Percentiles rank a stretch among this genome's conserved stretches.
Conservation (phyloP, 345 rosid species). For the Gossypium arboreum region DNA sequence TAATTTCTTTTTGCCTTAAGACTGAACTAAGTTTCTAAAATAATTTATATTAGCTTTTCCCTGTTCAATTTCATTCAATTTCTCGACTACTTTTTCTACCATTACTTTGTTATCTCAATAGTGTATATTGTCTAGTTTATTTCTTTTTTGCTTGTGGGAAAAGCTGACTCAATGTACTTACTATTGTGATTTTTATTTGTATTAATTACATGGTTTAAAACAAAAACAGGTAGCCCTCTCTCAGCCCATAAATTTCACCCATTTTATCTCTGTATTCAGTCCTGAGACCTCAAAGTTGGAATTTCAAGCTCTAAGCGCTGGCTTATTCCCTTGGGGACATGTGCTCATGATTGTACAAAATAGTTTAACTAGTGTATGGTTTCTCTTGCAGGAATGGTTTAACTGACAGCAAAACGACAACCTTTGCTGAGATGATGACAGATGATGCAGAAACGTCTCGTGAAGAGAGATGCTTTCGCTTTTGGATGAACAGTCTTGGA, state of each 20-base stretch:
- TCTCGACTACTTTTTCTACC: background rate
- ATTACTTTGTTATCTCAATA: background rate
- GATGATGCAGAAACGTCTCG: conserved; percentile 92
- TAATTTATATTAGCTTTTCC: background rate
- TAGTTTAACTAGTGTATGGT: conserved; percentile 18
- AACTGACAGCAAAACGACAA: conserved; percentile 51
- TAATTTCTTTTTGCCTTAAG: background rate
- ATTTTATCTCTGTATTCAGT: background rate
- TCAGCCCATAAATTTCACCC: background rate
- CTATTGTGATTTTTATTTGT: background rate
- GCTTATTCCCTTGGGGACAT: background rate
- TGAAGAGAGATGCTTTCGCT: conserved; percentile 96
- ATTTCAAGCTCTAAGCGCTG: background rate
- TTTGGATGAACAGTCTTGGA: conserved; percentile 98
- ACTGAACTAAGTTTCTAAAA: background rate
- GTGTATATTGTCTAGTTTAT: background rate
- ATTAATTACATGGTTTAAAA: background rate
- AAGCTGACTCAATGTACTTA: background rate
- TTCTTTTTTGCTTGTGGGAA: background rate
- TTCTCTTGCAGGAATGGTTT: conserved; percentile 76
- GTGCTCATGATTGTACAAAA: background rate
- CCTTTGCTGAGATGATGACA: conserved; percentile 97
- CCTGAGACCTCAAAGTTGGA: background rate
- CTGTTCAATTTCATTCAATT: background rate
- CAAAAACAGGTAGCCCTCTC: background rate